Percentiles rank a stretch among this genome's conserved stretches.
phyloP scores from a whole-genome alignment of 169 alveolate genomes.

The Plasmodium coatneyi region DNA sequence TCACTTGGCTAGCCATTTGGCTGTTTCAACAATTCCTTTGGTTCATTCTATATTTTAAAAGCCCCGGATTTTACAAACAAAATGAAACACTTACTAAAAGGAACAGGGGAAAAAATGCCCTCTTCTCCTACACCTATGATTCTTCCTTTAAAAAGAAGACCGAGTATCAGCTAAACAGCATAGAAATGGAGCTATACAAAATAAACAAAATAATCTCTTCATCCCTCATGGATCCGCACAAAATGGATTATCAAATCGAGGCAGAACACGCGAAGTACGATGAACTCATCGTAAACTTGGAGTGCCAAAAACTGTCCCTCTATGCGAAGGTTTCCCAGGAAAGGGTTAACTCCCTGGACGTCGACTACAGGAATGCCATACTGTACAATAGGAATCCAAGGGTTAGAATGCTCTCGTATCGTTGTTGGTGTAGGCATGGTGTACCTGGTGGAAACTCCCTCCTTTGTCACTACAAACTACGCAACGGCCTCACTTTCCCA shows the following conservation, averaged over 20 bases:
- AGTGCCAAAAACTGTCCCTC: conserved; percentile 18
- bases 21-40: conserved; percentile 53
- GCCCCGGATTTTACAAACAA: conserved; percentile 64
- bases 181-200: conserved; percentile 50
- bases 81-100: conserved; percentile 15
- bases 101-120: background rate
- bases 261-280: background rate
- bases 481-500: conserved; percentile 60
- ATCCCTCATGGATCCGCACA: background rate
- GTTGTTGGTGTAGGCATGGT: background rate
- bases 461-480: background rate
- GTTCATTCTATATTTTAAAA: conserved; percentile 51
- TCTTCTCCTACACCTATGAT: conserved; percentile 7
- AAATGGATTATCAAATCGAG: background rate
- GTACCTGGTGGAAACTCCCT: background rate
- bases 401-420: background rate
- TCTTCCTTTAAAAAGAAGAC: conserved; percentile 22
- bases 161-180: conserved; percentile 48
- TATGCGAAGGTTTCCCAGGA: conserved; percentile 53
- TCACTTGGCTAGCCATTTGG: conserved; percentile 52
- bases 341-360: conserved; percentile 42
- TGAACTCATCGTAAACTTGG: conserved; percentile 1
- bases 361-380: conserved; percentile 49
- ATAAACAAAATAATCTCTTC: conserved; percentile 14
- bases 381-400: conserved; percentile 45